Base-by-base conservation (phyloP, 192 early-diverging fungal genomes). In the Linnemannia hyalina region DNA sequence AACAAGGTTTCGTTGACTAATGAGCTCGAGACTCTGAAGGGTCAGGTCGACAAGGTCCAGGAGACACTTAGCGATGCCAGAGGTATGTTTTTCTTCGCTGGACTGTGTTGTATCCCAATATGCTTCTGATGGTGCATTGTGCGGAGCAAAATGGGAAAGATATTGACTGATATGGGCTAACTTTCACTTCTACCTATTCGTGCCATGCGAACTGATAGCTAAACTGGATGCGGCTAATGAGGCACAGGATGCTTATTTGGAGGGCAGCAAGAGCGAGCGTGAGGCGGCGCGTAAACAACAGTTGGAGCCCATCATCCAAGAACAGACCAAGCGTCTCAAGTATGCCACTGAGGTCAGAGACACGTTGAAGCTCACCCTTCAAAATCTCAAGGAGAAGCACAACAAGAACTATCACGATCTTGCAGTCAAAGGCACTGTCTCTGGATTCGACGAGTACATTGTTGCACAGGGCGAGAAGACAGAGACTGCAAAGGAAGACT, bases 321-420 rank as follows among this genome's bases (percentile, higher is more conserved):
- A 80, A 54, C 83, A 85, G 70, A 42, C 41, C n/a, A 54, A 82
- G n/a, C 78, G 82, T 22, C 44, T 90, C 3, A 70, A 63, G 1
- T 65, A 35, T 15, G 60, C 90, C 18, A 85, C 80, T n/a, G 85
- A 91, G 4, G 60, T 88, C 46, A 68, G 88, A 2, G 81, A 89
- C 40, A 44, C 78, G n/a, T 81, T 92, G 29, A 54, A 83, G 16
- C 74, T 41, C 1, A 90, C 89, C 68, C 69, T 93, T 16, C 68
- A 83, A 29, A 81, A 89, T 54, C 77, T 96, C 74, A 94, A 93
- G 74, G 86, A 79, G 8, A 90, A 91, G 68, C 92, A 95, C 73
- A 95, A 96, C 86, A 89, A 92, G 68, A 95, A 96, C 77, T 95
- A 91, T 80, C 93, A 94, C 75, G 95, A 96, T 76, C 89, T 89